These are phyloP conservation scores for Clonostachys sp. DNA, from an alignment of 2,329 filamentous ascomycete species.

Conservation along the genomic window DNA sequence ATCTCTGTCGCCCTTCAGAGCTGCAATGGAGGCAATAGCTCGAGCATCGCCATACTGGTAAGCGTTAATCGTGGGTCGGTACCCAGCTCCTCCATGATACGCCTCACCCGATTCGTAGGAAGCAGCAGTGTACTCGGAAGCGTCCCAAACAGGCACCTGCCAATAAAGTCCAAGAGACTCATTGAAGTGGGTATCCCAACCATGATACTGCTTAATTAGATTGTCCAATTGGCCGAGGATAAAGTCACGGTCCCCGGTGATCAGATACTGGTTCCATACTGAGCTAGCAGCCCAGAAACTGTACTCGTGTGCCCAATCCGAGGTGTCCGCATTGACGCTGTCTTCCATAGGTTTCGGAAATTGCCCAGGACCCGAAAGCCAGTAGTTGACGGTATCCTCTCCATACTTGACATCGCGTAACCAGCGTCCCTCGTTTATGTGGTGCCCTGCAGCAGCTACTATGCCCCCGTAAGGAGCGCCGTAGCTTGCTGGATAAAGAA, in stretches of 20 bases:
- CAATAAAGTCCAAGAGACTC: constrained; percentile 28
- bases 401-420: constrained; percentile 27
- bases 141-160: constrained; percentile 34
- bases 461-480: constrained; percentile 8
- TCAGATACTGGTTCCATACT: neutral
- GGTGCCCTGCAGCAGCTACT: constrained; percentile 24
- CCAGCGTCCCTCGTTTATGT: constrained; percentile 32
- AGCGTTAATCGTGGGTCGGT: constrained; percentile 33
- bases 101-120: constrained; percentile 9
- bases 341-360: constrained; percentile 7
- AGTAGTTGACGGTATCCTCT: constrained; percentile 22
- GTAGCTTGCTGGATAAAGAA: constrained; percentile 29
- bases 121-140: constrained; percentile 31
- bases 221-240: too few relatives aligned
- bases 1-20: neutral
- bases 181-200: neutral
- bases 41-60: constrained; percentile 35
- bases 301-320: too few relatives aligned
- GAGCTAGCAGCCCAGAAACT: too few relatives aligned
- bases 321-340: constrained; percentile 7
- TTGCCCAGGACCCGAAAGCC: constrained; percentile 10
- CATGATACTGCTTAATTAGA: too few relatives aligned
- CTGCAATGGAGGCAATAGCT: constrained; percentile 29
- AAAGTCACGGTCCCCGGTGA: neutral
- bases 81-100: constrained; percentile 30